Conservation (phyloP, 768 basidiomycete genomes). For the Boletus insuetus region DNA sequence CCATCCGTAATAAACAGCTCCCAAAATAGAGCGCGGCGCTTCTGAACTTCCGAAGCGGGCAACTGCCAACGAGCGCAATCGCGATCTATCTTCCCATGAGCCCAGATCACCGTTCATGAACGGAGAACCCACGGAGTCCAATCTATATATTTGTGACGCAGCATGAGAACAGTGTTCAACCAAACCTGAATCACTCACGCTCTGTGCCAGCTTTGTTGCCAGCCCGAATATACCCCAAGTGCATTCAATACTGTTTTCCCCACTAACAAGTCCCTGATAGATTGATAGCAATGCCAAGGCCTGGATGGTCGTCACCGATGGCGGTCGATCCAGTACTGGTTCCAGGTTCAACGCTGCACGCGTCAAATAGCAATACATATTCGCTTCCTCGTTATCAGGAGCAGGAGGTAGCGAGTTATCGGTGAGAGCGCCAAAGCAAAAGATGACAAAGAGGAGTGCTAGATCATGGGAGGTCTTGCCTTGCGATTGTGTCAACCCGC, state of each 20-base stretch:
- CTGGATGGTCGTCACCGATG: conserved; percentile 69
- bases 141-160: conserved; percentile 39
- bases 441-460: conserved; percentile 58
- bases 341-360: conserved; percentile 65
- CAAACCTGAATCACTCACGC: conserved; percentile 42
- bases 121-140: conserved; percentile 55
- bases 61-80: conserved; percentile 72
- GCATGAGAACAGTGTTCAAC: conserved; percentile 1
- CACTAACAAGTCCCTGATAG: conserved; percentile 63
- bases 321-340: conserved; percentile 67
- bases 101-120: background rate
- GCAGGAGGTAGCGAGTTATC: conserved; percentile 51
- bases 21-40: conserved; percentile 70
- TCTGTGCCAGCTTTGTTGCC: conserved; percentile 64
- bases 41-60: conserved; percentile 60
- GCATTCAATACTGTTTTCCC: conserved; percentile 67
- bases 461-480: conserved; percentile 53
- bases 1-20: conserved; percentile 72
- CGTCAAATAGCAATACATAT: conserved; percentile 56
- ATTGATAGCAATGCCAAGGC: conserved; percentile 66
- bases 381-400: conserved; percentile 51
- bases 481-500: conserved; percentile 8
- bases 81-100: conserved; percentile 50
- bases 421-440: conserved; percentile 60
- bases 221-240: conserved; percentile 68